Conservation (phyloP, 768 basidiomycete species). For the Daedalea quercina region DNA sequence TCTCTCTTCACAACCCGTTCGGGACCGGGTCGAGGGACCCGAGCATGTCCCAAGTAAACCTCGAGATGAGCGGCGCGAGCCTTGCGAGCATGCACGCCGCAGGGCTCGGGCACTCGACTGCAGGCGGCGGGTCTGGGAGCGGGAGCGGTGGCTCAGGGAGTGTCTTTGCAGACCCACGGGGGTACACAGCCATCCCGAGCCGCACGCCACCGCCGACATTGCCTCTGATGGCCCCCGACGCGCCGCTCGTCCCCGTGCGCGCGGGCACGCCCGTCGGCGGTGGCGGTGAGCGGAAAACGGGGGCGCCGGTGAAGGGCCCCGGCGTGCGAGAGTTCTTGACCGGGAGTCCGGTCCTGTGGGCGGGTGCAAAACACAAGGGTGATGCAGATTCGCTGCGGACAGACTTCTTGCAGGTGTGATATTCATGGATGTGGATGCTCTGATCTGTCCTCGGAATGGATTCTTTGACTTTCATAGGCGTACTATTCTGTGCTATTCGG, state of each 20-base stretch:
- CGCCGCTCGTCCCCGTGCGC: not conserved
- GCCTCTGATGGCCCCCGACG: not conserved
- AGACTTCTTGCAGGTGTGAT: constrained; percentile 21
- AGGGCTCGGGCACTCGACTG: not conserved
- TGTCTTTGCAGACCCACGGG: not conserved
- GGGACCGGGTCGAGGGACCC: not conserved
- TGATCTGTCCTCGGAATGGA: no score
- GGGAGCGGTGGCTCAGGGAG: not conserved
- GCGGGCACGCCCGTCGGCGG: not conserved
- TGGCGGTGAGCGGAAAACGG: not conserved
- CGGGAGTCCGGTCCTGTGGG: constrained; percentile 7
- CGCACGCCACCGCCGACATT: not conserved
- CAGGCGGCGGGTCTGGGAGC: no score
- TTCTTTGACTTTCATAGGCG: no score
- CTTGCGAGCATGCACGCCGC: not conserved
- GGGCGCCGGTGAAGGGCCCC: constrained; percentile 2
- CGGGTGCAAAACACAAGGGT: constrained; percentile 8
- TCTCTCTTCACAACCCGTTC: not conserved
- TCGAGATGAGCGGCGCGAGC: not conserved
- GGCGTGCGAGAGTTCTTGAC: constrained; percentile 12
- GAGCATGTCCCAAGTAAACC: not conserved
- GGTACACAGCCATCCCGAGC: not conserved
- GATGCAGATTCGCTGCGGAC: constrained; percentile 22
- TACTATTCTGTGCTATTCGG: no score
- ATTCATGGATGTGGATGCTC: no score